phyloP scores from a whole-genome alignment of 805 yeast species.

The Suhomyces faveliae region DNA sequence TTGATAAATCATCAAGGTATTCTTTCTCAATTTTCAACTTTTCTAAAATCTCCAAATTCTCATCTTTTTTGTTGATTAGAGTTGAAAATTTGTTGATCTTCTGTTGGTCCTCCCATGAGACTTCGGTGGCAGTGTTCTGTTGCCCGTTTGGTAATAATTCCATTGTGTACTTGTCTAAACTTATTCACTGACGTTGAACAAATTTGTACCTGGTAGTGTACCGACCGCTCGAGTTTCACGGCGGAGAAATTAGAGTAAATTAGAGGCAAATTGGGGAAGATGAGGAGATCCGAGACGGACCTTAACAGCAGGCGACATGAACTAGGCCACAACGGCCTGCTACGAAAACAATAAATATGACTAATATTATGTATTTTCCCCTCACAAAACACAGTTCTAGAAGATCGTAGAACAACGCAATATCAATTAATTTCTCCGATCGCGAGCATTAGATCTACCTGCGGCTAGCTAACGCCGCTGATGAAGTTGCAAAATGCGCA shows the following conservation, averaged over 20 bases:
- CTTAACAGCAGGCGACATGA: too few species aligned
- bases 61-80: conserved; percentile 68
- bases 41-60: conserved; percentile 47
- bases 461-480: too few species aligned
- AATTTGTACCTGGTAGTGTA: not conserved
- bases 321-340: not conserved
- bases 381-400: too few species aligned
- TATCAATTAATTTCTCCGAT: too few species aligned
- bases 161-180: conserved; percentile 21
- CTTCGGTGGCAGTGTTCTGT: conserved; percentile 53
- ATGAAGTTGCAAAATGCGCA: too few species aligned
- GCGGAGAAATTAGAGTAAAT: not conserved
- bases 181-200: not conserved
- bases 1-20: conserved; percentile 77
- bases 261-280: not conserved
- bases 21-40: conserved; percentile 69
- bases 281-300: not conserved
- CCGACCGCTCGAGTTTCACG: not conserved
- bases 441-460: too few species aligned
- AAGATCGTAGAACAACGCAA: too few species aligned
- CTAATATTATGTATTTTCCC: too few species aligned
- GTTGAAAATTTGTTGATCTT: conserved; percentile 87
- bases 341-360: not conserved
- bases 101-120: conserved; percentile 82
- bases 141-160: conserved; percentile 57